Base-by-base conservation (phyloP, 257 asterid genomes). In the Perilla frutescens region DNA sequence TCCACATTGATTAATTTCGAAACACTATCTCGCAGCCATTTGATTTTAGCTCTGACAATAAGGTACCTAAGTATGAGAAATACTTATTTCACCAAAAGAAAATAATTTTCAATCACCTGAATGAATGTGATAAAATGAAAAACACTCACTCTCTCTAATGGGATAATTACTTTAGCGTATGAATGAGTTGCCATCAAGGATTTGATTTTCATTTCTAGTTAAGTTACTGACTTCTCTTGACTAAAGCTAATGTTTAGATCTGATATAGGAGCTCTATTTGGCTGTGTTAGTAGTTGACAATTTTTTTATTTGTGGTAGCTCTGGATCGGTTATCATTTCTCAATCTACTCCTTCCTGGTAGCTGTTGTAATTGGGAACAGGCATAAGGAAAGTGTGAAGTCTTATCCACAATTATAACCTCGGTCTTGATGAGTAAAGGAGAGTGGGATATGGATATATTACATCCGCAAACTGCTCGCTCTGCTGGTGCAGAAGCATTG, bases 401-500 rank as follows among this genome's bases (percentile, higher is more conserved):
- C 45, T 37, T 8, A 5, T 44, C 32, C 9, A 20, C 37, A 32
- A 1, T 58, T 73, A 36, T 11, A 43, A 50, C 31, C 31, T 31
- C 53, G 5, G 51, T 53, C 41, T 79, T 79, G 68, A 55, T 41
- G 40, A 20, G 66, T 53, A 12, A 66, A 65, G 57, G 48, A 39
- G 61, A 74, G 72, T 47, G 58, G 72, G 60, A 49, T 57, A 79
- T 83, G 85, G 90, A 79, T 62, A 75, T 62, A 71, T 81, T 77
- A 45, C 74, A 68, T 41, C 49, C 67, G 68, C 84, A 70, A 36
- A 39, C 72, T 62, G 75, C 43, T 68, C 49, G 62, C 62, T 70
- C 79, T 59, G 88, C 89, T 31, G 97, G 97, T 71, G 97, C 98
- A 15, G 90, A 88, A 76, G 82, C 88, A 69, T 83, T 91, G 66